A percentile compares a stretch with the other conserved stretches of the same genome.
phyloP scores from a whole-genome alignment of 306 rosid species.

The Citrullus mucosospermus region DNA sequence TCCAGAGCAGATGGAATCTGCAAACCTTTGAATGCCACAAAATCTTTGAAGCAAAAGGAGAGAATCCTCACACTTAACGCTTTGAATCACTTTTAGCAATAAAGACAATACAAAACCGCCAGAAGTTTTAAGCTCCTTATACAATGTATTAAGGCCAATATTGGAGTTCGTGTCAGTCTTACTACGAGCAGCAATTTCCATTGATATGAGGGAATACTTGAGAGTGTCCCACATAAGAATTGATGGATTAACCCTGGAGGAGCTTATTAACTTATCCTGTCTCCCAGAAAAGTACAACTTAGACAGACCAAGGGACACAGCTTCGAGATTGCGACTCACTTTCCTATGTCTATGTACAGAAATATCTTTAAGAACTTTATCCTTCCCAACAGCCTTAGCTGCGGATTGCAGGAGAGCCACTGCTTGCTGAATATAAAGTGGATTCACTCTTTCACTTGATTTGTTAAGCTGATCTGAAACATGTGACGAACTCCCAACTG shows the following conservation, averaged over 20 bases:
- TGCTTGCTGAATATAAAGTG: conserved; percentile 46
- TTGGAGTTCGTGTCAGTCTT: conserved; percentile 51
- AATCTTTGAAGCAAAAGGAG: conserved; percentile 80
- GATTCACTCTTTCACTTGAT: conserved; percentile 22
- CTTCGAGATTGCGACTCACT: conserved; percentile 43
- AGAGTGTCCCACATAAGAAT: conserved; percentile 91
- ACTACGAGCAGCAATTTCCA: conserved; percentile 88
- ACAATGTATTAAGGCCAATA: conserved; percentile 49
- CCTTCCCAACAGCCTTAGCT: conserved; percentile 46
- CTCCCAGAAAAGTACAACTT: conserved; percentile 61
- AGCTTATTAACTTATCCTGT: conserved; percentile 40
- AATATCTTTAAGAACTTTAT: conserved; percentile 35
- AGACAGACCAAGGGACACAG: conserved; percentile 43
- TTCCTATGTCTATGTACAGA: conserved; percentile 30
- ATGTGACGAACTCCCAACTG: conserved; percentile 23
- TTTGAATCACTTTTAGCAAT: conserved; percentile 64
- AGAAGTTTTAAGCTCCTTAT: conserved; percentile 71
- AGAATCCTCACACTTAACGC: conserved; percentile 43
- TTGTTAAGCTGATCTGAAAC: conserved; percentile 18
- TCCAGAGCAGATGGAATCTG: conserved; percentile 62
- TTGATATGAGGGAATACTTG: conserved; percentile 71
- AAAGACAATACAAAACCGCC: conserved; percentile 69
- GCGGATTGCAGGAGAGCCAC: conserved; percentile 58
- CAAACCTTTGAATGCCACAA: conserved; percentile 59
- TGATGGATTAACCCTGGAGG: conserved; percentile 49